phyloP scores from a whole-genome alignment of 2,329 filamentous ascomycete genomes.

The Sarocladiaceae sp. region DNA sequence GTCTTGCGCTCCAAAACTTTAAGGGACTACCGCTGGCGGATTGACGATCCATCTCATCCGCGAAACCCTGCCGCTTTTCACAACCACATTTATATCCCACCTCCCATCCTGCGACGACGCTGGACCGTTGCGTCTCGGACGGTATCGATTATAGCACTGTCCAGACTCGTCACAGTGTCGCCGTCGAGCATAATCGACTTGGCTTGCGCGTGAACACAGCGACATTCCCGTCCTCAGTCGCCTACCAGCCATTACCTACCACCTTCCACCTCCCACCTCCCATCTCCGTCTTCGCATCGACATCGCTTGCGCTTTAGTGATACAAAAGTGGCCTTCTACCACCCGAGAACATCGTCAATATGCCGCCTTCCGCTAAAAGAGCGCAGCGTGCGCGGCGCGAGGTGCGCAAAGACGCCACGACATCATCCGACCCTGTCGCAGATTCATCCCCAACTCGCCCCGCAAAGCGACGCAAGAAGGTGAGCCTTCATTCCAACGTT shows the following conservation, averaged over 20 bases:
- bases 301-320: too few species aligned
- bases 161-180: too few species aligned
- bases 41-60: background rate
- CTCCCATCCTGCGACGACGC: background rate
- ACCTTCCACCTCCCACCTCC: too few species aligned
- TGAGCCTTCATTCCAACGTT: conserved; percentile 22
- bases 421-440: conserved; percentile 32
- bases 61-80: conserved; percentile 1
- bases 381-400: conserved; percentile 32
- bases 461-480: conserved; percentile 60
- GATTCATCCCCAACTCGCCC: conserved; percentile 55
- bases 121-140: too few species aligned
- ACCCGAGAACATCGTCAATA: too few species aligned
- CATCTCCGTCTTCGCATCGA: too few species aligned
- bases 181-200: too few species aligned
- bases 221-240: too few species aligned
- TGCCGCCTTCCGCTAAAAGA: conserved; percentile 33
- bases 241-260: too few species aligned
- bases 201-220: background rate
- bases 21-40: background rate
- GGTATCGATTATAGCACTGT: too few species aligned
- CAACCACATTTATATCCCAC: background rate
- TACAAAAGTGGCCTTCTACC: too few species aligned
- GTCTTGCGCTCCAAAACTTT: conserved; percentile 6
- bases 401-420: conserved; percentile 28